phyloP scores from a whole-genome alignment of 768 basidiomycete genomes.

The Phaffia australis region DNA sequence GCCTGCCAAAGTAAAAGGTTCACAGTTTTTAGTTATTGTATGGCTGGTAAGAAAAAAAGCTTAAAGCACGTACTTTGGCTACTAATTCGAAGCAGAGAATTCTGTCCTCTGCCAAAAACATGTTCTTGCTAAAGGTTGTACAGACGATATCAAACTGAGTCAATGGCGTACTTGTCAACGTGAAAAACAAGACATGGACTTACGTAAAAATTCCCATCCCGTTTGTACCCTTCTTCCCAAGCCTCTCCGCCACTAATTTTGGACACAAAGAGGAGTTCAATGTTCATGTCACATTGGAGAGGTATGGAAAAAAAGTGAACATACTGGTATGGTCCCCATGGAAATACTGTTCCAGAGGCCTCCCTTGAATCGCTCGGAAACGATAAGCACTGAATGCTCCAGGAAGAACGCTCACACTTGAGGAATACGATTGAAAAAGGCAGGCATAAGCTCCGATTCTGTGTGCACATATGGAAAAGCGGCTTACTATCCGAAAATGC shows the following conservation, averaged over 20 bases:
- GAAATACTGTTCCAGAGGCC: slow-evolving; percentile 51
- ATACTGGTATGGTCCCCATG: slow-evolving; percentile 46
- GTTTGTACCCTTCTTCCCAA: slow-evolving; percentile 85
- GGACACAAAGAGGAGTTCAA: too few species aligned
- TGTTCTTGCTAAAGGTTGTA: slow-evolving; percentile 51
- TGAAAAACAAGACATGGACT: neutral
- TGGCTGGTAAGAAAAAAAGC: neutral
- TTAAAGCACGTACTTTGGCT: slow-evolving; percentile 58
- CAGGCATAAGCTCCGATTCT: neutral
- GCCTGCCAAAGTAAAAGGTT: slow-evolving; percentile 5
- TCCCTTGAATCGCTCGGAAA: slow-evolving; percentile 80
- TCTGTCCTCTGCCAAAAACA: slow-evolving; percentile 43
- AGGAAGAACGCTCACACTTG: slow-evolving; percentile 70
- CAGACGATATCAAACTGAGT: neutral
- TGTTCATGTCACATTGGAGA: too few species aligned
- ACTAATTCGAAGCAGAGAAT: slow-evolving; percentile 96
- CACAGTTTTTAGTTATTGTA: neutral
- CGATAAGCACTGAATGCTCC: slow-evolving; percentile 96
- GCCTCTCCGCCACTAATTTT: slow-evolving; percentile 70
- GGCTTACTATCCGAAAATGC: slow-evolving; percentile 69
- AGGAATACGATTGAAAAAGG: neutral
- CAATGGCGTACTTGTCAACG: neutral
- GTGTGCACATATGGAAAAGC: neutral
- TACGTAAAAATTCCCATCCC: slow-evolving; percentile 90
- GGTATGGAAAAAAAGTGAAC: slow-evolving; percentile 17